phyloP scores from a whole-genome alignment of 306 rosid species.

The Glycyrrhiza uralensis region DNA sequence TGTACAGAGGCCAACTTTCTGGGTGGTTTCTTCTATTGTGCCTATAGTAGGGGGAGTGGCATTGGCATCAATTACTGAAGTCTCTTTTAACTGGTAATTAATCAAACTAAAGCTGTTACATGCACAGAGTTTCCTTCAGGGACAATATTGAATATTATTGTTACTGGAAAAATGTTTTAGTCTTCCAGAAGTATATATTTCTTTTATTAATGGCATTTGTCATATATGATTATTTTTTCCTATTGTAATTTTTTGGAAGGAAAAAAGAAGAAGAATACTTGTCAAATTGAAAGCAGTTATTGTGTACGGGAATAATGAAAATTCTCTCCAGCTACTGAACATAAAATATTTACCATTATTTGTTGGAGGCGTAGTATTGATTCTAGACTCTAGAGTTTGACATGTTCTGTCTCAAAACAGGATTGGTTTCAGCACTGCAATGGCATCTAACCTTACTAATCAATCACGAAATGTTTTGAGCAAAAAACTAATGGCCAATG shows the following conservation, averaged over 20 bases:
- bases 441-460: constrained; percentile 76
- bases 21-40: constrained; percentile 85
- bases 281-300: no score
- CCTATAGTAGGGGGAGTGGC: constrained; percentile 95
- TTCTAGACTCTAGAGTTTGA: constrained; percentile 1
- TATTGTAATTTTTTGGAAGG: no score
- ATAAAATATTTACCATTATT: neutral
- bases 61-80: constrained; percentile 81
- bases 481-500: constrained; percentile 64
- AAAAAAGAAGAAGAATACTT: no score
- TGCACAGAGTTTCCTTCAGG: neutral
- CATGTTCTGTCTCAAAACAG: constrained; percentile 38
- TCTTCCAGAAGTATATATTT: neutral
- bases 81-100: constrained; percentile 86
- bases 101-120: constrained; percentile 8
- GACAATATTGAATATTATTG: constrained; percentile 1
- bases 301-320: no score
- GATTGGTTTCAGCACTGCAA: constrained; percentile 72
- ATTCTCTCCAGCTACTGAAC: no score
- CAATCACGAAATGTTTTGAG: constrained; percentile 76
- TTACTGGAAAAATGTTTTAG: neutral
- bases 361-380: constrained; percentile 6
- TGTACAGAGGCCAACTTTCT: constrained; percentile 63
- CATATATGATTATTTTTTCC: neutral
- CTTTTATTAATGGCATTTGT: neutral